Conservation (phyloP, 2,329 filamentous ascomycete genomes). For the Lasiodiplodia sp. region DNA sequence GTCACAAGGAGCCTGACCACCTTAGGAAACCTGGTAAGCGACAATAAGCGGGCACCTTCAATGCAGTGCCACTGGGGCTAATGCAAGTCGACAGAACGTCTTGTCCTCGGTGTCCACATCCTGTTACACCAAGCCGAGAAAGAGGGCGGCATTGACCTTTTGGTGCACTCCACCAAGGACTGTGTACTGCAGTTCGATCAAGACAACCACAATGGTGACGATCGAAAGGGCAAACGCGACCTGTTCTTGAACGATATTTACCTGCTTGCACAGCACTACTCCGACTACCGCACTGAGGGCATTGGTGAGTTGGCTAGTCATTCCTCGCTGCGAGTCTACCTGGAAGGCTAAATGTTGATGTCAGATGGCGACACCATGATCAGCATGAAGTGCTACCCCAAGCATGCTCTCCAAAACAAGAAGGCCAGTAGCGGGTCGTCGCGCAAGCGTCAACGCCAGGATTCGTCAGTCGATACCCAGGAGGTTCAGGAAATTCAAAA, state of each 20-base stretch:
- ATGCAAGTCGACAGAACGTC: conserved; percentile 18
- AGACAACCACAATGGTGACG: conserved; percentile 25
- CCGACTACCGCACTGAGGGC: conserved; percentile 25
- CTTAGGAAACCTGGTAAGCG: conserved; percentile 68
- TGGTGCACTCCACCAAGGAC: conserved; percentile 30
- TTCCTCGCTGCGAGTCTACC: neutral
- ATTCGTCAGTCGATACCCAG: conserved; percentile 21
- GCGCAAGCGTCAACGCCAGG: conserved; percentile 23
- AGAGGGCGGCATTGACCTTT: conserved; percentile 15
- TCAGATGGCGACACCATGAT: conserved; percentile 22
- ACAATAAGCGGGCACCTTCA: neutral
- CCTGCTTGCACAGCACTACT: conserved; percentile 19
- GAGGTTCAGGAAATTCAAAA: conserved; percentile 3
- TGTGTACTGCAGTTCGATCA: conserved; percentile 27
- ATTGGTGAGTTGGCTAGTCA: conserved; percentile 22
- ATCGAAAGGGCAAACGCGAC: conserved; percentile 21
- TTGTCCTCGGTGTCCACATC: conserved; percentile 30
- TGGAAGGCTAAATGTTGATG: conserved; percentile 3
- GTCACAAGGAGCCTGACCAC: conserved; percentile 78
- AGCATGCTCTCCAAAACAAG: conserved; percentile 28
- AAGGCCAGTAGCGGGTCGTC: neutral
- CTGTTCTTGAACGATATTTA: conserved; percentile 29
- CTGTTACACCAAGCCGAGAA: conserved; percentile 25
- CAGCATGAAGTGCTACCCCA: conserved; percentile 25
- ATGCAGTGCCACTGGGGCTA: neutral